Percentiles rank a stretch among this genome's conserved stretches.
Evolutionary conservation across 768 basidiomycete species (phyloP).

Genomic region (Tephrocybe sp.): DNA sequence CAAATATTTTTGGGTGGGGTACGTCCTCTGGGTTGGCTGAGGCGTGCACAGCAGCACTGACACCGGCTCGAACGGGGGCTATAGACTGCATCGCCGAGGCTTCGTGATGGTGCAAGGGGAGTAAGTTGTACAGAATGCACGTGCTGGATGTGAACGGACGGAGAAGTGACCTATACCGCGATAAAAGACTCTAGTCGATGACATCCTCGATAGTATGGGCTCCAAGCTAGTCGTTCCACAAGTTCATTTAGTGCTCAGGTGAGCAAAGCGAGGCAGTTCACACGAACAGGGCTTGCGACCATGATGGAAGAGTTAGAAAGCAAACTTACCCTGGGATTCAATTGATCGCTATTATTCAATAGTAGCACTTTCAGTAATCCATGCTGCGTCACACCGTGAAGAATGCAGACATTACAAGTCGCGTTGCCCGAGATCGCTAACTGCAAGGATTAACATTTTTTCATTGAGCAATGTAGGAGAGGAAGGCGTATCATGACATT

Average conservation of each 20-base stretch:
- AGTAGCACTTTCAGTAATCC: no score
- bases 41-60: slow-evolving; percentile 51
- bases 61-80: slow-evolving; percentile 59
- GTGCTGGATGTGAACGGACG: background rate
- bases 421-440: no score
- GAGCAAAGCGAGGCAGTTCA: background rate
- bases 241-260: background rate
- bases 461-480: no score
- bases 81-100: slow-evolving; percentile 39
- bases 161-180: background rate
- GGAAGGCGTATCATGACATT: background rate
- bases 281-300: no score
- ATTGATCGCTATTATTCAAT: no score
- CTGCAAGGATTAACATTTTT: no score
- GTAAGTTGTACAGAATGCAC: background rate
- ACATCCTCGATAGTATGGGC: background rate
- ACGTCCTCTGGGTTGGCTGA: slow-evolving; percentile 29
- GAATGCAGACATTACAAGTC: no score
- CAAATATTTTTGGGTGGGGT: slow-evolving; percentile 49
- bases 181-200: background rate
- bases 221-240: background rate
- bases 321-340: no score
- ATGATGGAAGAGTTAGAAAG: no score
- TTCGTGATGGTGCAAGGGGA: background rate
- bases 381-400: no score